phyloP scores from a whole-genome alignment of 1,139 yeast species.

The Taiozyma sp. region DNA sequence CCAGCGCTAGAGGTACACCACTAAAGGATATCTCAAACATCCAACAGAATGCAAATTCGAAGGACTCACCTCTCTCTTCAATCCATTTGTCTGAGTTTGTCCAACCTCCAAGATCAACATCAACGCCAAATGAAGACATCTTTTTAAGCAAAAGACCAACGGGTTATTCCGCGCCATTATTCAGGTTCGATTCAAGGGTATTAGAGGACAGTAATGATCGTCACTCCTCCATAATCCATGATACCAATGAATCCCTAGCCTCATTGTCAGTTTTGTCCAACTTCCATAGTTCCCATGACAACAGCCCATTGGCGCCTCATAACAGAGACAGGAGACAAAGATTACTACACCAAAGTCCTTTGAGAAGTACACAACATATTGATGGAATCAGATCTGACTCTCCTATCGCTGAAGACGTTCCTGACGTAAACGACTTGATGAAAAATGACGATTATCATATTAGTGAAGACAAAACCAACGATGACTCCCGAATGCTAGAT shows the following conservation, averaged over 20 bases:
- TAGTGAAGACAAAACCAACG: not conserved
- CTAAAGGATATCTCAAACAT: not conserved
- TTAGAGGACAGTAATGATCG: not conserved
- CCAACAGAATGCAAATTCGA: not conserved
- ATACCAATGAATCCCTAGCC: not conserved
- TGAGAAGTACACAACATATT: not conserved
- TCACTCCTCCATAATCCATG: not conserved
- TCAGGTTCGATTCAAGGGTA: slow-evolving; percentile 10
- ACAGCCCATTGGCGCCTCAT: slow-evolving; percentile 6
- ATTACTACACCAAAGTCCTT: not conserved
- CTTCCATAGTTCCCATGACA: not conserved
- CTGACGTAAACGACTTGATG: not conserved
- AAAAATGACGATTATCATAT: not conserved
- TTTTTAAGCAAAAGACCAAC: slow-evolving; percentile 3
- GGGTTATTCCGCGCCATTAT: slow-evolving; percentile 15
- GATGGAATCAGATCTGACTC: not conserved
- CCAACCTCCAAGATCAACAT: slow-evolving; percentile 31
- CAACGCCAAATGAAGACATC: slow-evolving; percentile 26
- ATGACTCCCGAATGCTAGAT: not conserved
- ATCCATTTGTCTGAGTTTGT: slow-evolving; percentile 29
- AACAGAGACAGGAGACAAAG: not conserved
- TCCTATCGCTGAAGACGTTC: not conserved
- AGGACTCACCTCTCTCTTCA: slow-evolving; percentile 16
- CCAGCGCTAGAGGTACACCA: not conserved
- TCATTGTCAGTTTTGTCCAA: not conserved